Evolutionary conservation across 1,284 basidiomycete species (phyloP), one percentile per base, ranked within the genome.

Genomic region (Malassezia nana): DNA sequence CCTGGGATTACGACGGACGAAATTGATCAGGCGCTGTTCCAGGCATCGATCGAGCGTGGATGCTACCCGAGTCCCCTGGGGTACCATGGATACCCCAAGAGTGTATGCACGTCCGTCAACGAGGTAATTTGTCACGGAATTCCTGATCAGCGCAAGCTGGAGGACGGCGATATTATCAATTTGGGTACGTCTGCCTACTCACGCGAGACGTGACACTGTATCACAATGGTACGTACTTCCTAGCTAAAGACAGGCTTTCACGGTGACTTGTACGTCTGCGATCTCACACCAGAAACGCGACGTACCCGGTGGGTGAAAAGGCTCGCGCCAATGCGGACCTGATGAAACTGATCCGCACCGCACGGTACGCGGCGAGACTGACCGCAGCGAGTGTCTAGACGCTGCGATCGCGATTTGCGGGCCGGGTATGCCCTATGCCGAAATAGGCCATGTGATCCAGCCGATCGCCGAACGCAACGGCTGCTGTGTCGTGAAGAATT

Each of bases 1-100:
- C 88, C 89, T 10, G 94, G 94, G 33, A 81, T 95, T 49, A 95
- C 92, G 2, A 96, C 94, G 1, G 90, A 98, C 72, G 87, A 89
- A 73, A 46, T 74, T 25, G 94, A 99, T 76, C 84, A 83, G 63
- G 84, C 96, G 63, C 89, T 94, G n/a, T 92, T 98, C 76, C 82
- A 88, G 60, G 94, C 87, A 16, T 86, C 82, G 61, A 84, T 98
- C 64, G 86, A 92, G 77, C 81, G 91, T 50, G 83, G 89, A 66
- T 83, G 87, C 41, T 98, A 98, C 76, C 94, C 94, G 3, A 89
- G 86, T 30, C 88, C 94, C 31, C 79, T 98, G 50, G 90, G 90
- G 72, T 99, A 99, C 77, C 82, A 86, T 60, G 80, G 82, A 46
- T 98, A 86, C 75, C 92, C 92, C 24, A 95, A 96, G 79, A 94